Evolutionary conservation across 1,139 yeast genomes (phyloP).

Genomic region (Magnusiomyces suaveolens): DNA sequence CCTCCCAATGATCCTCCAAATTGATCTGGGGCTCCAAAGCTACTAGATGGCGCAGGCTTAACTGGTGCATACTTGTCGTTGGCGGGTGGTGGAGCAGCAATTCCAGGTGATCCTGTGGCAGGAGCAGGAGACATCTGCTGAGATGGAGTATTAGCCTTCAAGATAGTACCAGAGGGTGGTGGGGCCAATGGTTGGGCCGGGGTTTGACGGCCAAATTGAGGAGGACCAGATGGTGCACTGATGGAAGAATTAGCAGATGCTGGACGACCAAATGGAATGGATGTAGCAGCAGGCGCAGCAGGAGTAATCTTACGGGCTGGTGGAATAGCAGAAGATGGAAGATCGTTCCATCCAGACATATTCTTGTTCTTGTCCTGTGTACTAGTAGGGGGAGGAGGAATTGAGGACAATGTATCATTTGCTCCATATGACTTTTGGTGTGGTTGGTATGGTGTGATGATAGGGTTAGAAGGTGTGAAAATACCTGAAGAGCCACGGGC

Average conservation of each 20-base stretch:
- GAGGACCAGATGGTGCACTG: conserved; percentile 17
- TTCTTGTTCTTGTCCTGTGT: conserved; percentile 39
- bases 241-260: conserved; percentile 24
- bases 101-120: conserved; percentile 34
- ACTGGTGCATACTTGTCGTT: conserved; percentile 16
- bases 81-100: conserved; percentile 19
- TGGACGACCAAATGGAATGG: conserved; percentile 22
- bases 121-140: conserved; percentile 21
- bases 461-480: conserved; percentile 15
- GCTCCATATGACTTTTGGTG: background rate
- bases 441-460: conserved; percentile 11
- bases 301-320: conserved; percentile 20
- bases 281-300: conserved; percentile 20
- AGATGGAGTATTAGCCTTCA: background rate
- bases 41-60: conserved; percentile 11
- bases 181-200: conserved; percentile 19
- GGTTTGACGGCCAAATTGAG: conserved; percentile 17
- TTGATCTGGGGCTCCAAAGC: background rate
- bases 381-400: conserved; percentile 13
- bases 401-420: background rate
- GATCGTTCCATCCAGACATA: conserved; percentile 89
- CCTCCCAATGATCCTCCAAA: conserved; percentile 10
- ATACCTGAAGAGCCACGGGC: conserved; percentile 13
- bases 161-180: conserved; percentile 17
- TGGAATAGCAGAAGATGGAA: conserved; percentile 49